Evolutionary conservation across 768 basidiomycete species (phyloP).

Genomic region (Tricholoma saponaceum): DNA sequence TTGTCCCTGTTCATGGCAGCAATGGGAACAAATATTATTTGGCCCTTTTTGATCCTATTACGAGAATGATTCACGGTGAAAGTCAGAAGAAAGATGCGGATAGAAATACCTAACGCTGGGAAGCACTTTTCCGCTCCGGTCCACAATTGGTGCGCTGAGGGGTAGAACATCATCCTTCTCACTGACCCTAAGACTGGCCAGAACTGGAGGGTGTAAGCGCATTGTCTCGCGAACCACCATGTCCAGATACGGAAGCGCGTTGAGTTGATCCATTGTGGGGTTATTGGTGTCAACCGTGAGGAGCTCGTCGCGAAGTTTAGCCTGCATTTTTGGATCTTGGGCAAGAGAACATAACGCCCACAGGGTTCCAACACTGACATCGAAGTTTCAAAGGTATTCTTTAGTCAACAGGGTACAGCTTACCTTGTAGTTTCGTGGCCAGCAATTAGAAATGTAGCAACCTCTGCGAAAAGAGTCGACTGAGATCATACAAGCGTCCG

Average conservation of each 20-base stretch:
- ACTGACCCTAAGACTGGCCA: slow-evolving; percentile 37
- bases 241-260: too few relatives aligned
- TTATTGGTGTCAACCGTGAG: slow-evolving; percentile 44
- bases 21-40: slow-evolving; percentile 46
- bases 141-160: slow-evolving; percentile 34
- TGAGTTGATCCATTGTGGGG: too few relatives aligned
- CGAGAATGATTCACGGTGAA: neutral
- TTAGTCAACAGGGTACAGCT: neutral
- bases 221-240: slow-evolving; percentile 66
- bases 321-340: slow-evolving; percentile 43
- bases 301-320: too few relatives aligned
- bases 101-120: slow-evolving; percentile 36
- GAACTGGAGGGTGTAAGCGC: slow-evolving; percentile 51
- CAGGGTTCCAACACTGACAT: slow-evolving; percentile 40
- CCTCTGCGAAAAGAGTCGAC: slow-evolving; percentile 35
- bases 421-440: slow-evolving; percentile 46
- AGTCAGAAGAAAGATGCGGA: slow-evolving; percentile 21
- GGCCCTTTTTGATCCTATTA: slow-evolving; percentile 39
- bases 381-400: too few relatives aligned
- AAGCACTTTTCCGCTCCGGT: neutral
- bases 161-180: slow-evolving; percentile 51
- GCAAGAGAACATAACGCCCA: slow-evolving; percentile 61
- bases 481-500: too few relatives aligned
- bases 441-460: slow-evolving; percentile 45
- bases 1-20: slow-evolving; percentile 46